A percentile compares a stretch with the other conserved stretches of the same genome.
phyloP scores from a whole-genome alignment of 371 early-diverging fungal genomes.

The Globomyces sp. region DNA sequence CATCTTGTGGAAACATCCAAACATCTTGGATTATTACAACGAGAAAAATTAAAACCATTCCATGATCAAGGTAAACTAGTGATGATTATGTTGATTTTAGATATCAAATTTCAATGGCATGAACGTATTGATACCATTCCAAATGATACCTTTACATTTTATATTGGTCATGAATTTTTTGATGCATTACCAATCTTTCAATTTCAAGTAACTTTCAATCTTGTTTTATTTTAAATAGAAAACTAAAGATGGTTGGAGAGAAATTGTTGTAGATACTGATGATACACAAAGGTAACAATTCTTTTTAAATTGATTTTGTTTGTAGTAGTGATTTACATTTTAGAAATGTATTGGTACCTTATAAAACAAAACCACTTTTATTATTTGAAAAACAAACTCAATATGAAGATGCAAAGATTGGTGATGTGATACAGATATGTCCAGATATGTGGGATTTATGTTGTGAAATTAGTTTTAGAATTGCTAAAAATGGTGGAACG shows the following conservation, averaged over 20 bases:
- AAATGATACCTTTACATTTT: slow-evolving; percentile 49
- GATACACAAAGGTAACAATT: slow-evolving; percentile 29
- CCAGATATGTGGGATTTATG: slow-evolving; percentile 73
- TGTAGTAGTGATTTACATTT: slow-evolving; percentile 68
- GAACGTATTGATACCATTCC: slow-evolving; percentile 68
- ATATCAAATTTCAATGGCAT: slow-evolving; percentile 68
- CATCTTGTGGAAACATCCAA: slow-evolving; percentile 86
- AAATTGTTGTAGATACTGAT: slow-evolving; percentile 84
- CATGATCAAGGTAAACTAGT: slow-evolving; percentile 31
- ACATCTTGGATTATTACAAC: slow-evolving; percentile 69
- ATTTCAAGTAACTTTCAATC: slow-evolving; percentile 43
- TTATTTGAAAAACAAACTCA: slow-evolving; percentile 40
- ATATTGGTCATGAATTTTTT: slow-evolving; percentile 94
- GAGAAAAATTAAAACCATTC: slow-evolving; percentile 38
- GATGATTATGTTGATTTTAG: slow-evolving; percentile 33
- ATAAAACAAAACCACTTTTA: slow-evolving; percentile 64
- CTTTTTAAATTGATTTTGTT: background rate
- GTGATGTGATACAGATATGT: slow-evolving; percentile 79
- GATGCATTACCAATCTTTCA: slow-evolving; percentile 92
- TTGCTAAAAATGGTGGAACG: slow-evolving; percentile 66
- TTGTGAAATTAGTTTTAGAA: slow-evolving; percentile 61
- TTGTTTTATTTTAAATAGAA: slow-evolving; percentile 34
- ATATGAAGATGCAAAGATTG: slow-evolving; percentile 41
- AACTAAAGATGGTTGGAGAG: slow-evolving; percentile 81
- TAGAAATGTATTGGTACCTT: slow-evolving; percentile 69